A percentile compares a stretch with the other conserved stretches of the same genome.
phyloP scores from a whole-genome alignment of 306 rosid genomes.

The Cicer chorassanicum region DNA sequence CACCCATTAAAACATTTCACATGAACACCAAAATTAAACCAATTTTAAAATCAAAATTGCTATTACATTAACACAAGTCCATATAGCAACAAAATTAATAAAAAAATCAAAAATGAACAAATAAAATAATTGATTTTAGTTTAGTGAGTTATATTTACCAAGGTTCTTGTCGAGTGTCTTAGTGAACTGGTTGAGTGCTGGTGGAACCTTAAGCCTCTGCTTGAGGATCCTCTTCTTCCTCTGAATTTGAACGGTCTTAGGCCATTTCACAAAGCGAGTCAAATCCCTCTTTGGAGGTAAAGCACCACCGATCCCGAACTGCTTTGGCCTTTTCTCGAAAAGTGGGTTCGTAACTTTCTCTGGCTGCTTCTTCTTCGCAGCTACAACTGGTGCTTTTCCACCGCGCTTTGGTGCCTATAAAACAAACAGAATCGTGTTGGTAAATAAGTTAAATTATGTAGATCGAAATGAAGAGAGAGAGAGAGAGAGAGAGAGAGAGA shows the following conservation, averaged over 20 bases:
- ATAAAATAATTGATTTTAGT: too few relatives aligned
- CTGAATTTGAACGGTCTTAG: slow-evolving; percentile 71
- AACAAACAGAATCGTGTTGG: not conserved
- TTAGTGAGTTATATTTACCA: slow-evolving; percentile 42
- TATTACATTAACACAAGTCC: not conserved
- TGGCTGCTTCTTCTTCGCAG: slow-evolving; percentile 45
- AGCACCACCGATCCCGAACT: slow-evolving; percentile 82
- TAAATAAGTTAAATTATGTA: not conserved
- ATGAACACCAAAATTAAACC: not conserved
- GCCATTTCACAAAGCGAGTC: slow-evolving; percentile 82
- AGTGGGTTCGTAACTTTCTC: slow-evolving; percentile 73
- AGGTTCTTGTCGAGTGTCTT: slow-evolving; percentile 81
- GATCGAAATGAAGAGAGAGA: not conserved
- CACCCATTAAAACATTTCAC: not conserved
- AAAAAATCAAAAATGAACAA: not conserved
- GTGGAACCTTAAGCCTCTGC: slow-evolving; percentile 86
- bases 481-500: not conserved
- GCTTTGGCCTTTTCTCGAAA: slow-evolving; percentile 86
- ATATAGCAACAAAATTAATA: not conserved
- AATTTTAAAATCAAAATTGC: not conserved
- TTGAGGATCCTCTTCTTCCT: slow-evolving; percentile 81
- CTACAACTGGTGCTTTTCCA: slow-evolving; percentile 32
- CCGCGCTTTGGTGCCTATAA: slow-evolving; percentile 42
- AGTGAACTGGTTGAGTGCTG: slow-evolving; percentile 80
- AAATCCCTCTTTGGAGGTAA: slow-evolving; percentile 85